Evolutionary conservation across 805 yeast genomes (phyloP).

Genomic region (Myxozyma sirexii): DNA sequence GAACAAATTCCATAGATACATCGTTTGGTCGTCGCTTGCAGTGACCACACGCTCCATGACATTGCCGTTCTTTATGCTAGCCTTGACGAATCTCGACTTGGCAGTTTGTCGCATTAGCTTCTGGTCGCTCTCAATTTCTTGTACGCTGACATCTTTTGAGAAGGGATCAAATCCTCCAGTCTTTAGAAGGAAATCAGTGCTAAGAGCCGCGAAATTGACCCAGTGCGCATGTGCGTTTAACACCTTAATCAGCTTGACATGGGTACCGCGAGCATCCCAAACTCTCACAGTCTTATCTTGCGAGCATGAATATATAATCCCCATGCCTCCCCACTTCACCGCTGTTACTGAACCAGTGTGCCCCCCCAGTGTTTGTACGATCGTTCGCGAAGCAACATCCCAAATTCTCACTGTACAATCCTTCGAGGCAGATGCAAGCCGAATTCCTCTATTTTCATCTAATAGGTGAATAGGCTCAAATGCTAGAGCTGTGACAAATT

Average conservation of each 20-base stretch:
- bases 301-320: constrained; percentile 81
- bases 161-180: constrained; percentile 80
- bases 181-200: constrained; percentile 86
- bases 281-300: constrained; percentile 93
- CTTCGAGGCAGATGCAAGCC: constrained; percentile 84
- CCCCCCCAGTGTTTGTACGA: constrained; percentile 75
- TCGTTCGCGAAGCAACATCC: constrained; percentile 74
- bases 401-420: constrained; percentile 88
- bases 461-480: constrained; percentile 95
- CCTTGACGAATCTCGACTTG: constrained; percentile 59
- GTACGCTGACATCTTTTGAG: constrained; percentile 36
- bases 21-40: constrained; percentile 96
- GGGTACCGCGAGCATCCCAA: constrained; percentile 62
- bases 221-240: constrained; percentile 93
- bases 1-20: constrained; percentile 95
- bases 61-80: constrained; percentile 59
- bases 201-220: constrained; percentile 91
- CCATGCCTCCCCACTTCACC: constrained; percentile 95
- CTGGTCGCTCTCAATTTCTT: constrained; percentile 18
- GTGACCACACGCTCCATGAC: constrained; percentile 80
- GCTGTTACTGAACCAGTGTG: constrained; percentile 89
- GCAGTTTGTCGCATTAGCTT: constrained; percentile 61
- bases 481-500: constrained; percentile 84
- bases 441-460: constrained; percentile 57
- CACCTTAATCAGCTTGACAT: constrained; percentile 47